phyloP scores from a whole-genome alignment of 371 early-diverging fungal species.

The Mucor saturninus region DNA sequence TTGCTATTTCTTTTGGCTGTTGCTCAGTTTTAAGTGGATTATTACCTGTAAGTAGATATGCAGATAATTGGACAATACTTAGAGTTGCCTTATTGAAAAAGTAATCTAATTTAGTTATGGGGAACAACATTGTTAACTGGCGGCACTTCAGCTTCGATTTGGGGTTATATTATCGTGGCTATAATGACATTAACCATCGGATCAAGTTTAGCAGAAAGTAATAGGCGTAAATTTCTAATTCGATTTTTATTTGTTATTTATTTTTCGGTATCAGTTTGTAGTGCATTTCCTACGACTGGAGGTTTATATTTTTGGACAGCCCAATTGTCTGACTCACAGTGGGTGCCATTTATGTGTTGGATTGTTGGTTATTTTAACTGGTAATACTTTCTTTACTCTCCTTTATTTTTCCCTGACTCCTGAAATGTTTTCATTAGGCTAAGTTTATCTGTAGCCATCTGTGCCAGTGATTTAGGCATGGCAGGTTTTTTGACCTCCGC shows the following conservation, averaged over 20 bases:
- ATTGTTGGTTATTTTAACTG: conserved; percentile 26
- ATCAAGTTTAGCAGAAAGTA: conserved; percentile 64
- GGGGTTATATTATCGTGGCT: conserved; percentile 67
- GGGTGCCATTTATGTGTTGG: conserved; percentile 49
- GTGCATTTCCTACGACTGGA: conserved; percentile 37
- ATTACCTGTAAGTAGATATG: conserved; percentile 41
- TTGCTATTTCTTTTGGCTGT: conserved; percentile 61
- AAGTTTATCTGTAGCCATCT: conserved; percentile 51
- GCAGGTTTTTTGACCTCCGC: conserved; percentile 57
- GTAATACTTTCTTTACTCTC: conserved; percentile 10
- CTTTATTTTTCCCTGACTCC: conserved; percentile 28
- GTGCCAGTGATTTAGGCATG: conserved; percentile 58
- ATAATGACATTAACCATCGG: conserved; percentile 60
- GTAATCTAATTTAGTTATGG: conserved; percentile 19
- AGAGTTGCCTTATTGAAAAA: background rate
- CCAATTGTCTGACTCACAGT: conserved; percentile 33
- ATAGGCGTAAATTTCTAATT: background rate
- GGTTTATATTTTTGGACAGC: conserved; percentile 43
- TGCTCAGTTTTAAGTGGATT: conserved; percentile 58
- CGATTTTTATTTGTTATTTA: background rate
- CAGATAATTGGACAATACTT: background rate
- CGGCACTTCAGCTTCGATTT: conserved; percentile 64
- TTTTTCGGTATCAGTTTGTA: conserved; percentile 22
- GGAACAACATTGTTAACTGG: conserved; percentile 55
- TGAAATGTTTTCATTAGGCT: conserved; percentile 11